Evolutionary conservation across 177 flowering plant species (phyloP), one percentile per base, ranked within the genome.

Genomic region (Vitis hybrid): DNA sequence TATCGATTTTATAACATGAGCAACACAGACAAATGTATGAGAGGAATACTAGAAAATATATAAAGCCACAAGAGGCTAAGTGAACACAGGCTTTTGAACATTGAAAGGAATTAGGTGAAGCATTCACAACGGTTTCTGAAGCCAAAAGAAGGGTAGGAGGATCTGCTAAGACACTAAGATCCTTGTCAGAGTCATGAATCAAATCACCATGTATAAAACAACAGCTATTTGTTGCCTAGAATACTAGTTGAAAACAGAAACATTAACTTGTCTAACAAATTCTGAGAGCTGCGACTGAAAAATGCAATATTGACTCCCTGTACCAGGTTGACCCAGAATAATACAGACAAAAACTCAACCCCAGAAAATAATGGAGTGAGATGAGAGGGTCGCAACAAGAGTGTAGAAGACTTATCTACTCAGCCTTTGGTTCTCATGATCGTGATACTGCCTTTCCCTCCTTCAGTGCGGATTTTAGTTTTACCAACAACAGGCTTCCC

Each of bases 371-470:
- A 14, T 26, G 58, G 70, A 56, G 64, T 2, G 18, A 65, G 55
- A 58, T 20, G 22, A 68, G 56, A 68, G 71, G 67, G 77, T 70
- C 60, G 53, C 65, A 76, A 65, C 70, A 68, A 59, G 55, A 16
- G 55, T 8, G 72, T 70, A 52, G 55, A 33, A 51, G 50, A 71
- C 66, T 72, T 76, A 66, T 66, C 74, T 58, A 52, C 39, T 87
- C 76, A 94, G 64, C 98, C 98, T 76, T 83, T 94, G 51, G 98
- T 94, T 78, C 97, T 85, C 97, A 89, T 92, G 69, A 94, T 92
- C 52, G 97, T 94, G 70, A 94, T 94, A 86, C 98, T 92, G 3
- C 98, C 98, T 77, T 84, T 90, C 55, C 98, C 98, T 55, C 97
- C 98, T 82, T 94, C 94, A 11, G 97, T 94, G 68, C 81, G 97